Evolutionary conservation across 768 basidiomycete genomes (phyloP).

Genomic region (Daedalea quercina): DNA sequence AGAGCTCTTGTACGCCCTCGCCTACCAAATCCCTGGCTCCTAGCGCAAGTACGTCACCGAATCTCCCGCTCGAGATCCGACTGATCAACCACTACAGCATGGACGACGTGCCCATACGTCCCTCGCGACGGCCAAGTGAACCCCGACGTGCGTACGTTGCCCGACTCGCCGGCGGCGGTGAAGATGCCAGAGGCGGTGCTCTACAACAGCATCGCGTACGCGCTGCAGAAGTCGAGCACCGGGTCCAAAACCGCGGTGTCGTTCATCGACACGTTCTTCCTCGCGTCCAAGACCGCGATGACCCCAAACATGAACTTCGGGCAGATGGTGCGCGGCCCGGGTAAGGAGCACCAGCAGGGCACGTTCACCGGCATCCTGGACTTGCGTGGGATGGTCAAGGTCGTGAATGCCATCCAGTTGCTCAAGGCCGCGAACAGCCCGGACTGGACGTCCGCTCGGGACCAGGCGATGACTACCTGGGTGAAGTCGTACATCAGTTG

Average conservation of each 20-base stretch:
- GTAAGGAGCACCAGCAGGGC: slow-evolving; percentile 33
- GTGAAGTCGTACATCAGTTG: slow-evolving; percentile 35
- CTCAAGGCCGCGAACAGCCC: slow-evolving; percentile 29
- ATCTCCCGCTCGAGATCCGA: neutral
- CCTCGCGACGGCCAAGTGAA: slow-evolving; percentile 47
- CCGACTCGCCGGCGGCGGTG: slow-evolving; percentile 29
- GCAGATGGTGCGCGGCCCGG: slow-evolving; percentile 48
- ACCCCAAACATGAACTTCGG: slow-evolving; percentile 50
- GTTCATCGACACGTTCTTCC: slow-evolving; percentile 42
- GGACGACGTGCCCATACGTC: slow-evolving; percentile 42
- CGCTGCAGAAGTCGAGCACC: slow-evolving; percentile 22
- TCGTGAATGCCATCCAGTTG: slow-evolving; percentile 39
- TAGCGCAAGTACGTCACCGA: slow-evolving; percentile 39
- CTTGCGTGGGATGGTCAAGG: slow-evolving; percentile 42
- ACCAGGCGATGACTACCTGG: slow-evolving; percentile 39
- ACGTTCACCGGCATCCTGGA: slow-evolving; percentile 51
- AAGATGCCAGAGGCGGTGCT: slow-evolving; percentile 36
- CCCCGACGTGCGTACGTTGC: slow-evolving; percentile 43
- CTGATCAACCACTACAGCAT: slow-evolving; percentile 18
- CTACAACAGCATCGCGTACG: slow-evolving; percentile 39
- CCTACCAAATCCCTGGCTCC: slow-evolving; percentile 40
- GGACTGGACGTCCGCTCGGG: slow-evolving; percentile 35
- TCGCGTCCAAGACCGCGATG: slow-evolving; percentile 37
- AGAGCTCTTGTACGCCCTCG: slow-evolving; percentile 38
- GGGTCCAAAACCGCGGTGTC: slow-evolving; percentile 19